Evolutionary conservation across 306 rosid species (phyloP).

Genomic region (Vigna reflexopilosa): DNA sequence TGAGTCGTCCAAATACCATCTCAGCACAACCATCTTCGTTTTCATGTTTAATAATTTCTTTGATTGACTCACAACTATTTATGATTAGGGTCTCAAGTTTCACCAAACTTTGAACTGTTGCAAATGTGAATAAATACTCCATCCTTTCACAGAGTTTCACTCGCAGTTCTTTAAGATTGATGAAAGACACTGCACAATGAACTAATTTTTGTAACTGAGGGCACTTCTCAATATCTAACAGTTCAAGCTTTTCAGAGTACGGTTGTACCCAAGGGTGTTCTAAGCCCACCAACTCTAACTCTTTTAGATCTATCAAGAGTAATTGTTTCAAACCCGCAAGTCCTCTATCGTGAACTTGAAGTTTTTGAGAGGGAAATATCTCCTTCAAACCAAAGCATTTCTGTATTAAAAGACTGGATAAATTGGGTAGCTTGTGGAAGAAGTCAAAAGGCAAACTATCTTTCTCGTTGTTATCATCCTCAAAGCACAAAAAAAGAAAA

Average conservation of each 20-base stretch:
- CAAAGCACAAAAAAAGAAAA: background rate
- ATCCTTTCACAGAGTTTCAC: rapidly evolving
- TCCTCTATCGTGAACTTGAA: background rate
- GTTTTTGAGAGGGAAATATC: slow-evolving; percentile 2
- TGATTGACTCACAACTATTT: background rate
- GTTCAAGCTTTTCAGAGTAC: background rate
- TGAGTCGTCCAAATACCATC: slow-evolving; percentile 6
- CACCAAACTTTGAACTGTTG: slow-evolving; percentile 28
- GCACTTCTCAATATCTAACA: rapidly evolving
- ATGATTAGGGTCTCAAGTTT: background rate
- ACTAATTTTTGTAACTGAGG: no score
- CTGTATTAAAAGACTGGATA: background rate
- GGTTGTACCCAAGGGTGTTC: slow-evolving; percentile 8
- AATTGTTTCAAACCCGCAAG: background rate
- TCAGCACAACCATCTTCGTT: background rate
- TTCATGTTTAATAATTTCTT: slow-evolving; percentile 4
- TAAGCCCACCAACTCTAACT: background rate
- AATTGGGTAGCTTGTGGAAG: background rate
- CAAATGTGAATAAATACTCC: slow-evolving; percentile 25
- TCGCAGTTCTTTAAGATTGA: background rate
- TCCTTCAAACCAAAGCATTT: background rate
- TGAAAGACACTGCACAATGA: no score
- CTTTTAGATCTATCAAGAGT: background rate
- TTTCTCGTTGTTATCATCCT: background rate
- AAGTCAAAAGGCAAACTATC: background rate